A percentile compares a stretch with the other conserved stretches of the same genome.
These are phyloP conservation scores for Plasmodium ovale DNA, from an alignment of 169 alveolate genomes.

Conservation along the genomic window DNA sequence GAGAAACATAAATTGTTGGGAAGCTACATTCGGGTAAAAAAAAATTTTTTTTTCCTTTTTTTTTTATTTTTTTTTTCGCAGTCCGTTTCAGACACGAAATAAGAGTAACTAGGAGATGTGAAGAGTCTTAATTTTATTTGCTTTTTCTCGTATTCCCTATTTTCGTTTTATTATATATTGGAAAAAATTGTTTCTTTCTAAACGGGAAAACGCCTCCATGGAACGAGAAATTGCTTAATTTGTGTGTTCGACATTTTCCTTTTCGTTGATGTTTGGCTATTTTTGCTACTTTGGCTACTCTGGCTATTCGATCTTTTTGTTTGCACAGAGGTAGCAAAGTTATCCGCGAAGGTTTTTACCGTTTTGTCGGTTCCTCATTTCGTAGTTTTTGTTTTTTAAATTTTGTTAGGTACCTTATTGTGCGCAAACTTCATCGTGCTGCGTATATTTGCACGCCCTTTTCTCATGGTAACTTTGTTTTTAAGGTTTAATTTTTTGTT, in stretches of 20 bases:
- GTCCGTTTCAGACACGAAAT: constrained; percentile 54
- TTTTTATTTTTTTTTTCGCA: constrained; percentile 9
- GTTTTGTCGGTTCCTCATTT: constrained; percentile 1
- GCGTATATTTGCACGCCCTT: neutral
- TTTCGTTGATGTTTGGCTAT: neutral
- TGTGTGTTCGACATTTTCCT: neutral
- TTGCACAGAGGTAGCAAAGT: neutral
- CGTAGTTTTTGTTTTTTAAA: constrained; percentile 23
- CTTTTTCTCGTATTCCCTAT: constrained; percentile 7
- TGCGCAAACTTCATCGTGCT: neutral
- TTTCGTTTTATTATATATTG: constrained; percentile 15
- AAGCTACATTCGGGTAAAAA: neutral
- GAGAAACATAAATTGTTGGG: neutral
- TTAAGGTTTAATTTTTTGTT: constrained; percentile 10
- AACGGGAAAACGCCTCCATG: neutral
- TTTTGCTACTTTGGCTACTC: neutral
- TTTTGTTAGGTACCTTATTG: neutral
- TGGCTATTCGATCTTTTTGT: neutral
- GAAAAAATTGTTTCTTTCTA: constrained; percentile 1
- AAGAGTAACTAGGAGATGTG: constrained; percentile 7
- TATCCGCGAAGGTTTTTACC: constrained; percentile 13
- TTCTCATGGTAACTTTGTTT: neutral
- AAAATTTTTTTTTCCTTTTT: constrained; percentile 8
- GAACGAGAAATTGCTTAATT: neutral
- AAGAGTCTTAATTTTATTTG: neutral